phyloP scores from a whole-genome alignment of 192 early-diverging fungal genomes.

The Coemansia sp. region DNA sequence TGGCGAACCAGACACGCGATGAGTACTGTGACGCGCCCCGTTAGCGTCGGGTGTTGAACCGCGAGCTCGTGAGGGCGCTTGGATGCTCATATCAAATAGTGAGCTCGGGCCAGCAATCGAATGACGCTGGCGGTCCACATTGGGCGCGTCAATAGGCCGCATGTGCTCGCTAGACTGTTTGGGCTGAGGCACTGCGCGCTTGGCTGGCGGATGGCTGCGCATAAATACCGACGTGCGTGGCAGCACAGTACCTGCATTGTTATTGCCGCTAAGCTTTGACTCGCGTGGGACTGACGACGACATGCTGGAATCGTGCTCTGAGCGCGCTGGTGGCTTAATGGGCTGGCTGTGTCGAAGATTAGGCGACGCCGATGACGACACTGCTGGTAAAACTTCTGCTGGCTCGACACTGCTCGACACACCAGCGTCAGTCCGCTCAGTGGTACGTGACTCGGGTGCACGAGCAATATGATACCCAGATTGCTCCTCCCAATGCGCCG shows the following conservation, averaged over 20 bases:
- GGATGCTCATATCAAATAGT: neutral
- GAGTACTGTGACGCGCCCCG: neutral
- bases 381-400: slow-evolving; percentile 11
- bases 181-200: neutral
- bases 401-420: slow-evolving; percentile 20
- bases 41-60: slow-evolving; percentile 8
- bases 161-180: neutral
- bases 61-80: neutral
- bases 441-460: slow-evolving; percentile 1
- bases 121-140: neutral
- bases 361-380: slow-evolving; percentile 37
- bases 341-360: slow-evolving; percentile 24
- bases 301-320: slow-evolving; percentile 5
- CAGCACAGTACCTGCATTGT: neutral
- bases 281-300: slow-evolving; percentile 42
- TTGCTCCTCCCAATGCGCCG: slow-evolving; percentile 28
- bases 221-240: slow-evolving; percentile 32
- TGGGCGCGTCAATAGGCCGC: neutral
- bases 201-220: slow-evolving; percentile 6
- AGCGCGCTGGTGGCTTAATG: slow-evolving; percentile 22
- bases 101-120: slow-evolving; percentile 2
- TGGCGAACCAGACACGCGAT: slow-evolving; percentile 30
- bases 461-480: neutral
- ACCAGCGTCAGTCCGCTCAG: slow-evolving; percentile 8
- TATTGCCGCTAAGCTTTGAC: slow-evolving; percentile 7